Base-by-base conservation (phyloP, 805 yeast genomes). In the Kuraishia borneana region DNA sequence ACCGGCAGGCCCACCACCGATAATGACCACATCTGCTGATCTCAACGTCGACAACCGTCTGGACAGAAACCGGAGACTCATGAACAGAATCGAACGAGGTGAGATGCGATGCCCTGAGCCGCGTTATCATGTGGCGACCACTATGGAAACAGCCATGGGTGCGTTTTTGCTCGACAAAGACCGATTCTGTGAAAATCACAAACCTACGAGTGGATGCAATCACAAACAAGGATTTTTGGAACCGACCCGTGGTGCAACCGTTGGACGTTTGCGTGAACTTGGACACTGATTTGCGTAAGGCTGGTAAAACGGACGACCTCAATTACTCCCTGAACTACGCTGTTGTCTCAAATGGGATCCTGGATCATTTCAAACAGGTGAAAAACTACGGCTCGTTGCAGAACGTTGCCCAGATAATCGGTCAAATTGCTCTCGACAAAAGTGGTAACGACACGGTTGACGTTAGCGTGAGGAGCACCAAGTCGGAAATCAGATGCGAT, bases 1-100 rank as follows among this genome's bases (percentile, higher is more conserved):
- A 0, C 98, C 98, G 1, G 97, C 97, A 1, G 97, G 96, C 0
- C 98, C 98, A 6, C 94, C 97, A 25, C 98, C 98, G 25, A 92
- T 82, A 35, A 92, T 82, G 6, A 84, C 77, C 16, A 92, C 72
- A 54, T 89, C 96, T 20, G 68, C 60, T 20, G 49, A 26, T 6
- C 22, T 12, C 28, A 12, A 6, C n/a, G n/a, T n/a, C n/a, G n/a
- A n/a, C n/a, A n/a, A n/a, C n/a, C n/a, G n/a, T n/a, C n/a, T n/a
- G n/a, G n/a, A n/a, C n/a, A n/a, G n/a, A n/a, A n/a, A n/a, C n/a
- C n/a, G n/a, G n/a, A n/a, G n/a, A n/a, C n/a, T n/a, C n/a, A n/a
- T n/a, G n/a, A n/a, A n/a, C n/a, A n/a, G n/a, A n/a, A n/a, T n/a
- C n/a, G n/a, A n/a, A n/a, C n/a, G n/a, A n/a, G n/a, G n/a, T n/a